Evolutionary conservation across 805 yeast species (phyloP), one percentile per base, ranked within the genome.

Genomic region (Wickerhamiella dianesei): DNA sequence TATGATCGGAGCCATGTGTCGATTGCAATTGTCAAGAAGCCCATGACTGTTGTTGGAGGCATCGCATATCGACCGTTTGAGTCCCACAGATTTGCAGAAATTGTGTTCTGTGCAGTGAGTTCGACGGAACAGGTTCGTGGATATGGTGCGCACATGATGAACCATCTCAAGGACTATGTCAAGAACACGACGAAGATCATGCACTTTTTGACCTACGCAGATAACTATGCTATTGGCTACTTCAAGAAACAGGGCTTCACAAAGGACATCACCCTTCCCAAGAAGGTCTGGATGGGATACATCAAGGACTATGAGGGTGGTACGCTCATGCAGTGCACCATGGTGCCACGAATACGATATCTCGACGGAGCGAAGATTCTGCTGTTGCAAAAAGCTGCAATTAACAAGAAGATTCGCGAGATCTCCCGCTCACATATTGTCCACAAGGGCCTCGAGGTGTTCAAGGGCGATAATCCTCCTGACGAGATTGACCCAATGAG

Each of bases 271-370:
- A 74, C 95, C 5, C 72, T 92, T 48, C 92, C 89, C 35, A 82
- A 80, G 53, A 75, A 77, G 44, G 73, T 80, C 32, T 92, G 99
- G 99, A 85, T 86, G 92, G 99, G 99, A 2, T 92, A 92, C 64
- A 92, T 92, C 60, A 92, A 92, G 64, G 98, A 92, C 68, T 92
- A 92, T 65, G 99, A 92, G 66, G 99, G 99, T 21, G 98, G 97
- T 56, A 92, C 98, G 0, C 68, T 92, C 50, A 89, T 92, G 96
- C 97, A 92, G 67, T 92, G 98, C 61, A 67, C 89, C 0, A 88
- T 89, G 94, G 69, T 92, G 45, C 96, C 96, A 1, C 71, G 77
- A 44, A 79, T 86, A 48, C 75, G 97, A 54, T 92, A 92, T 63
- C 68, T 92, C 44, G 98, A 92, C 62, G 80, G 85, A 53, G 81